Percentiles rank a stretch among this genome's conserved stretches.
Conservation (phyloP, 2,329 filamentous ascomycete genomes). For the Penicillium sp. region DNA sequence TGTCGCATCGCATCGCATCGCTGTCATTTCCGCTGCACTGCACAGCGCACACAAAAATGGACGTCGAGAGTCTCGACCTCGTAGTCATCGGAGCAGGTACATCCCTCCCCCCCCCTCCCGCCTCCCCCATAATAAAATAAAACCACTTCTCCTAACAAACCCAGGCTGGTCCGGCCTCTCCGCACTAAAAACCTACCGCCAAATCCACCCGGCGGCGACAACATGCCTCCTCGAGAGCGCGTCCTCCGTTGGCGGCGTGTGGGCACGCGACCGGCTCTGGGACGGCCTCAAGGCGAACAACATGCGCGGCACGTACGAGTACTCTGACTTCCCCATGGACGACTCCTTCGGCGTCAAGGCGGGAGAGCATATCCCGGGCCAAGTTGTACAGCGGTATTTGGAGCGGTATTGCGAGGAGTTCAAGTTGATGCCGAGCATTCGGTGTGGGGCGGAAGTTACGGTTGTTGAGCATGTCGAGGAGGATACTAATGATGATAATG, state of each 20-base stretch:
- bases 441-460: constrained; percentile 58
- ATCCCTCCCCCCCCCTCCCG: neutral
- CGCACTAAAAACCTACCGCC: constrained; percentile 65
- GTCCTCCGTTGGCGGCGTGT: constrained; percentile 68
- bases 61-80: constrained; percentile 31
- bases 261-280: constrained; percentile 69
- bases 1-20: neutral
- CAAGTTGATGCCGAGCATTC: constrained; percentile 54
- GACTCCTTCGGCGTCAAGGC: constrained; percentile 54
- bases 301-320: constrained; percentile 73
- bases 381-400: constrained; percentile 62
- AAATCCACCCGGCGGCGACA: constrained; percentile 61
- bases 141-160: neutral
- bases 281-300: constrained; percentile 76
- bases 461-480: constrained; percentile 50
- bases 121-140: neutral
- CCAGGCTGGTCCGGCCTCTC: constrained; percentile 62
- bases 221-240: constrained; percentile 64
- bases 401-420: constrained; percentile 60
- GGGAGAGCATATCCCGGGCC: constrained; percentile 65
- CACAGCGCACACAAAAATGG: neutral
- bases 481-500: constrained; percentile 34
- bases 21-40: neutral
- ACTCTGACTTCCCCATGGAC: constrained; percentile 73
- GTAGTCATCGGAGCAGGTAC: constrained; percentile 36